Evolutionary conservation across 1,284 basidiomycete genomes (phyloP).

Genomic region (Wallemia hederae): DNA sequence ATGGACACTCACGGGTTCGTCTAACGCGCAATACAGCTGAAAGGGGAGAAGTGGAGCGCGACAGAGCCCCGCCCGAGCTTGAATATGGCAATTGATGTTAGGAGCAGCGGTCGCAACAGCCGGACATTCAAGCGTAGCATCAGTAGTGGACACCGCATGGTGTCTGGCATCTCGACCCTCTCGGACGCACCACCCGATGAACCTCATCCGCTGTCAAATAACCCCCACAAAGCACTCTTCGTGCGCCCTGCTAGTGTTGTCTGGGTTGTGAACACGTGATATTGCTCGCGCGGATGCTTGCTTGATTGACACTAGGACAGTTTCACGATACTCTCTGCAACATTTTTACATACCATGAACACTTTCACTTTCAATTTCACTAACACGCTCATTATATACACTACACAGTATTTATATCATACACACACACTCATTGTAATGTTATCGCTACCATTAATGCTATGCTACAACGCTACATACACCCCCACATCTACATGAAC

Average conservation of each 20-base stretch:
- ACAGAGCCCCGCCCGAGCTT: not conserved
- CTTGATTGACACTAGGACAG: not conserved
- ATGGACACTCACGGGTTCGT: not conserved
- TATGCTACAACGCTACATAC: slow-evolving; percentile 24
- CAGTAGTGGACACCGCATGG: not conserved
- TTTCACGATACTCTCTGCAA: no score
- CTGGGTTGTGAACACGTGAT: not conserved
- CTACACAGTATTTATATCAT: no score
- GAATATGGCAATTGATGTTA: not conserved
- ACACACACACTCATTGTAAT: not conserved
- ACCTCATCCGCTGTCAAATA: not conserved
- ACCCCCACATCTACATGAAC: slow-evolving; percentile 50
- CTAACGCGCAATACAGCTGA: not conserved
- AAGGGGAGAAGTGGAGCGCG: not conserved
- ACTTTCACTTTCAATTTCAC: no score
- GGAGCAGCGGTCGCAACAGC: not conserved
- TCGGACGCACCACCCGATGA: not conserved
- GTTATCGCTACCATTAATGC: not conserved
- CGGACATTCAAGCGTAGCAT: not conserved
- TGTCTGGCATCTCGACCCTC: not conserved
- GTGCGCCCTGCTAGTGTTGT: not conserved
- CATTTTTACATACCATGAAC: no score
- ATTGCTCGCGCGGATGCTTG: not conserved
- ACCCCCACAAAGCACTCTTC: not conserved
- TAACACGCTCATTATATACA: no score